These are phyloP conservation scores for Zizania palustris DNA, from an alignment of 202 grass and related monocot genomes.

Conservation along the genomic window DNA sequence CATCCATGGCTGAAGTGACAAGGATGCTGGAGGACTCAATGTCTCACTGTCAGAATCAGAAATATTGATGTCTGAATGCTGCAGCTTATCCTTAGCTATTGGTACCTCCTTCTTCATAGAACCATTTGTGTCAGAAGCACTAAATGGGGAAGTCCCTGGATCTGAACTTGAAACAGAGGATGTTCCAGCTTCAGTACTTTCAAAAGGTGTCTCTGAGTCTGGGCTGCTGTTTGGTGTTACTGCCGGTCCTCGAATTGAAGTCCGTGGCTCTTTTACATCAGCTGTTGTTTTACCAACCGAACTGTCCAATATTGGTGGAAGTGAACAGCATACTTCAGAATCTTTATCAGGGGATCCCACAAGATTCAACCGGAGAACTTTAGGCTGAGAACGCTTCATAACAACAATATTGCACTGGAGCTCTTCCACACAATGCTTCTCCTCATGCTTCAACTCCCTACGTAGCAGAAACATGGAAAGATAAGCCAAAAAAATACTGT, in stretches of 20 bases:
- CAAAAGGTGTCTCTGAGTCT: slow-evolving; percentile 61
- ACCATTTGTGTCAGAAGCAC: slow-evolving; percentile 51
- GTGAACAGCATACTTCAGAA: background rate
- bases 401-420: slow-evolving; percentile 92
- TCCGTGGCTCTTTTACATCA: slow-evolving; percentile 29
- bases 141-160: slow-evolving; percentile 65
- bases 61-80: slow-evolving; percentile 38
- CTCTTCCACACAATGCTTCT: slow-evolving; percentile 77
- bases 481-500: too few species aligned
- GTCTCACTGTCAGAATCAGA: slow-evolving; percentile 66
- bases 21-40: slow-evolving; percentile 50
- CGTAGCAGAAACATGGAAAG: background rate
- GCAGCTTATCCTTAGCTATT: slow-evolving; percentile 32
- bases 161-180: slow-evolving; percentile 75
- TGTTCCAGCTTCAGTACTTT: slow-evolving; percentile 54
- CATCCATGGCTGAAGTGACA: slow-evolving; percentile 78
- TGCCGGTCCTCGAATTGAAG: slow-evolving; percentile 46
- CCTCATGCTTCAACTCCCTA: slow-evolving; percentile 89
- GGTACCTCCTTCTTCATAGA: slow-evolving; percentile 45
- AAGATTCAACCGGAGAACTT: slow-evolving; percentile 89
- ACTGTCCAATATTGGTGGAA: too few species aligned
- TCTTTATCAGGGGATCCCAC: slow-evolving; percentile 58
- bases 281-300: slow-evolving; percentile 6
- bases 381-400: slow-evolving; percentile 79
- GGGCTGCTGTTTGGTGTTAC: slow-evolving; percentile 74